phyloP scores from a whole-genome alignment of 2,329 filamentous ascomycete genomes.

The Epicoccum nigrum region DNA sequence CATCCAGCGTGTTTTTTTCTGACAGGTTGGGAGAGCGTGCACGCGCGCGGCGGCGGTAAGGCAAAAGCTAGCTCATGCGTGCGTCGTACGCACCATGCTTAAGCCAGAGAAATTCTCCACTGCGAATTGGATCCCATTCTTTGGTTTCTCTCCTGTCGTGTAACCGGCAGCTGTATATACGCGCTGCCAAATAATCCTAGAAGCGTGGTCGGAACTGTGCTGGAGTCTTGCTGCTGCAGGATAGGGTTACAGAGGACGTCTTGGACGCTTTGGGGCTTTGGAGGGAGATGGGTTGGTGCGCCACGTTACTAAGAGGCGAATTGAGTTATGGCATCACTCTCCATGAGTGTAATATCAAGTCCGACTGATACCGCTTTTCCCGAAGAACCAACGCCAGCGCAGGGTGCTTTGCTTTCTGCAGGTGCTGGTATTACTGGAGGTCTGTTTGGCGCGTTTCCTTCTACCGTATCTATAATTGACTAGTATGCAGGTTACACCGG shows the following conservation, averaged over 20 bases:
- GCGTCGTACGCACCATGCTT: too few species aligned
- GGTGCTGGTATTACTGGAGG: slow-evolving; percentile 44
- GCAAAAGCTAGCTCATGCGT: too few species aligned
- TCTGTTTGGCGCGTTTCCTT: slow-evolving; percentile 11
- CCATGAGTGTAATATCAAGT: slow-evolving; percentile 18
- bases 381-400: slow-evolving; percentile 31
- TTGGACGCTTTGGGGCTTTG: too few species aligned
- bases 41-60: slow-evolving; percentile 9
- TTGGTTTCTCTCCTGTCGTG: slow-evolving; percentile 3
- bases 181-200: too few species aligned
- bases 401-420: slow-evolving; percentile 35
- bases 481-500: slow-evolving; percentile 39
- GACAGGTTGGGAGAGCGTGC: slow-evolving; percentile 8
- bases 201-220: too few species aligned
- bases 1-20: slow-evolving; percentile 8
- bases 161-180: too few species aligned
- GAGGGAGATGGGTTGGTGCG: not conserved
- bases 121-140: not conserved
- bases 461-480: not conserved
- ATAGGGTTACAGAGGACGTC: too few species aligned
- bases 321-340: slow-evolving; percentile 24
- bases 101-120: slow-evolving; percentile 12
- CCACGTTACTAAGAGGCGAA: slow-evolving; percentile 14
- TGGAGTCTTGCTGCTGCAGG: too few species aligned
- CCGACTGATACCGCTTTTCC: slow-evolving; percentile 18